Evolutionary conservation across 2,329 filamentous ascomycete species (phyloP), one percentile per base, ranked within the genome.

Genomic region (Bipolaris sorokiniana): DNA sequence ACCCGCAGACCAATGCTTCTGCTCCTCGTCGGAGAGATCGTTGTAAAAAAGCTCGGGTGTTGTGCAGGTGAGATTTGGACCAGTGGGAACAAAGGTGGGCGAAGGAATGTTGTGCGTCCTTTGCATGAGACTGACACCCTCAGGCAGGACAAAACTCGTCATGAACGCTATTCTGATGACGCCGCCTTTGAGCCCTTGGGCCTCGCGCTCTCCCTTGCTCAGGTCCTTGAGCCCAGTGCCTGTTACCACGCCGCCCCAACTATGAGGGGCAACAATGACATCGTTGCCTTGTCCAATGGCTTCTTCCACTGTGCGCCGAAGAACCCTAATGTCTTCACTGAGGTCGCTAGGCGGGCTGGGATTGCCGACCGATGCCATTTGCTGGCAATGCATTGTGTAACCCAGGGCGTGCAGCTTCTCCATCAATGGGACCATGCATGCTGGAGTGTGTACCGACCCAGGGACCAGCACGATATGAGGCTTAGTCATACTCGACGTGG

Each of bases 261-360:
- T 81, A 59, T 83, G 80, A 4, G 75, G 70, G 5, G 78, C 62
- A 2, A 82, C 72, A 0, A 82, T 62, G 13, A 82, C 73, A 26
- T 81, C 70, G 44, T 78, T 77, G 11, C 61, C 62, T 15, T 76
- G 58, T 15, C 76, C 74, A 7, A 80, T 76, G 5, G 80, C 73
- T 5, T 62, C 49, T 13, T 73, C 62, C 18, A 80, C 58, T 3
- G 74, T 61, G 4, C 70, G 54, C 5, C 65, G 69, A 11, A 79
- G 70, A 10, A 69, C 59, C 0, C 70, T 69, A 16, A 77, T 70
- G 48, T 80, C 76, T 4, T 74, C 67, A 11, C 61, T 58, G 37
- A 74, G 70, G 28, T 74, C 72, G 7, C 63, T 59, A 3, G 70
- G 68, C 3, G 69, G 63, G 11, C 67, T 62, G 6, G 65, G 47